phyloP scores from a whole-genome alignment of 2,329 filamentous ascomycete species.

The Proliferodiscus dingleyae region DNA sequence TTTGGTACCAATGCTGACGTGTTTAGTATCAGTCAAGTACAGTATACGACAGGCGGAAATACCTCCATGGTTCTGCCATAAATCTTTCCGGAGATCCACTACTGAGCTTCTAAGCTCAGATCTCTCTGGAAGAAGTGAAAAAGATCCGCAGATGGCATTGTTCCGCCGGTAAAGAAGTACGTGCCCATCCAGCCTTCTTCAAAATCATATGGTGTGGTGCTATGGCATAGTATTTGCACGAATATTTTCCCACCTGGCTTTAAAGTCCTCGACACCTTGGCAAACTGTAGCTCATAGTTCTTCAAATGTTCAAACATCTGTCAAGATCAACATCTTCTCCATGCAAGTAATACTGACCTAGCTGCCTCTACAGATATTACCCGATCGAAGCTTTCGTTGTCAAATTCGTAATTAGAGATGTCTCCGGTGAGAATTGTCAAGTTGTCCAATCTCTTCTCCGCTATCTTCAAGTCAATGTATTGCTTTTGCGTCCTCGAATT shows the following conservation, averaged over 20 bases:
- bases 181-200: constrained; percentile 71
- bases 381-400: constrained; percentile 53
- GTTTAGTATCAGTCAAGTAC: constrained; percentile 1
- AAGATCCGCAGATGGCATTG: constrained; percentile 64
- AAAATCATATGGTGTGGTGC: constrained; percentile 62
- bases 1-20: constrained; percentile 54
- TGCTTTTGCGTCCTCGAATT: constrained; percentile 65
- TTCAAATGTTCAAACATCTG: constrained; percentile 74
- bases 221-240: constrained; percentile 64
- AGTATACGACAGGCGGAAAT: constrained; percentile 20
- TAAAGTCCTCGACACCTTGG: constrained; percentile 55
- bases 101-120: constrained; percentile 55
- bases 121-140: constrained; percentile 63
- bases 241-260: constrained; percentile 63
- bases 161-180: constrained; percentile 69
- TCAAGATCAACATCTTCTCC: constrained; percentile 7
- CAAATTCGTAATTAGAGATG: constrained; percentile 61
- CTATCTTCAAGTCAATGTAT: constrained; percentile 58
- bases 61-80: constrained; percentile 68
- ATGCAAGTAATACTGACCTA: constrained; percentile 4
- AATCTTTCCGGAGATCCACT: constrained; percentile 66
- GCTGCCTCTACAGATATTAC: constrained; percentile 58
- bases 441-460: constrained; percentile 52
- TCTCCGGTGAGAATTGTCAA: constrained; percentile 62
- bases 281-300: constrained; percentile 64